Evolutionary conservation across 139 green algal species (phyloP), one percentile per base, ranked within the genome.

Genomic region (Zygnema cylindricum): DNA sequence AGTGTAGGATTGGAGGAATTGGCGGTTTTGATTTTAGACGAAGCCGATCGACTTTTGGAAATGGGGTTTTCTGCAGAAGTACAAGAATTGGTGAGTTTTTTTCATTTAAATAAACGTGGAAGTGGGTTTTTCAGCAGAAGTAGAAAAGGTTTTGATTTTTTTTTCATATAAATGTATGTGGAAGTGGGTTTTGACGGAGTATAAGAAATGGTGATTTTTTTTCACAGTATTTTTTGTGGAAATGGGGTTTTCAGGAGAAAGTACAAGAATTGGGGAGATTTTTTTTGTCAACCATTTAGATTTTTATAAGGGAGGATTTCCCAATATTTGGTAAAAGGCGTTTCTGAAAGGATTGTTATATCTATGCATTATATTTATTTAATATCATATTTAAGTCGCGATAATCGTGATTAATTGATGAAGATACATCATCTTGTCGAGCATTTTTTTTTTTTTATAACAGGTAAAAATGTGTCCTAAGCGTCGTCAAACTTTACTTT

Each of bases 401-500:
- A 30, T 73, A 30, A 39, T 73, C 30, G 57, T 30, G 30, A 73
- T 30, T 73, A 73, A 73, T 73, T 73, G 57, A 39, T 73, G 57
- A 73, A 73, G 57, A 39, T 30, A 73, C 30, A 73, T 73, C n/a
- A n/a, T n/a, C n/a, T n/a, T n/a, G n/a, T n/a, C n/a, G n/a, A n/a
- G n/a, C n/a, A n/a, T n/a, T n/a, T n/a, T n/a, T n/a, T n/a, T n/a
- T n/a, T n/a, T n/a, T n/a, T n/a, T n/a, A n/a, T n/a, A n/a, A 40
- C 86, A 91, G 86, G 82, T 91, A 22, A 43, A 82, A 1, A 84
- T 91, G 79, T 94, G 96, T 32, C 97, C 97, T n/a, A 89, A 91
- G 63, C 93, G 95, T 87, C 93, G 97, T 1, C 97, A 99, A 93
- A 99, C 97, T 22, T 93, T 99, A 92, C 94, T 99, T 23, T 99